Evolutionary conservation across 768 basidiomycete species (phyloP).

Genomic region (Myochromella boudieri): DNA sequence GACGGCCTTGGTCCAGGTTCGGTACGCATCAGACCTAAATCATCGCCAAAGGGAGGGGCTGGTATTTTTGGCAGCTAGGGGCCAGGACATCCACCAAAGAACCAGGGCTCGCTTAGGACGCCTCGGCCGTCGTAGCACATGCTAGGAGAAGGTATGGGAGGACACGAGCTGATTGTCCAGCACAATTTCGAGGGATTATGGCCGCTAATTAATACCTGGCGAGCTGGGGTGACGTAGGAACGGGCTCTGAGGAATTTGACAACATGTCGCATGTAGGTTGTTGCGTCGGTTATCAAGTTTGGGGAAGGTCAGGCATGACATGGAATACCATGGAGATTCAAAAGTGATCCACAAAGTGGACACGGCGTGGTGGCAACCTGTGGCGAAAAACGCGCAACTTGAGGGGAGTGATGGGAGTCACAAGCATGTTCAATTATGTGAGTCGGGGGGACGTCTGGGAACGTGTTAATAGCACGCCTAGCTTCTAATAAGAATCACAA

Average conservation of each 20-base stretch:
- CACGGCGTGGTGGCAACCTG: constrained; percentile 14
- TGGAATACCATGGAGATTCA: background rate
- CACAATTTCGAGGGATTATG: background rate
- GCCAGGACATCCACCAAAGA: background rate
- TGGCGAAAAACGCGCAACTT: constrained; percentile 21
- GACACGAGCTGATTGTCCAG: background rate
- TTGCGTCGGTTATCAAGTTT: background rate
- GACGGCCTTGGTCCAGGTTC: too few species aligned
- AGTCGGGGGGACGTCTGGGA: too few species aligned
- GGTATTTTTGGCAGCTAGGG: background rate
- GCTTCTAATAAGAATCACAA: background rate
- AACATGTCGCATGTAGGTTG: too few species aligned
- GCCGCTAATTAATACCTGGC: too few species aligned
- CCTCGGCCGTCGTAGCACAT: background rate
- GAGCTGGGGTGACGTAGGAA: too few species aligned
- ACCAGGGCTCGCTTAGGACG: background rate
- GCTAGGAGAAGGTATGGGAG: background rate
- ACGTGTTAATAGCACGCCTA: background rate
- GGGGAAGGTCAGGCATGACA: background rate
- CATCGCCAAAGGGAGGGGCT: too few species aligned
- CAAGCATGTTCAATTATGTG: too few species aligned
- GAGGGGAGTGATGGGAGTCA: constrained; percentile 10
- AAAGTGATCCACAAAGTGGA: background rate
- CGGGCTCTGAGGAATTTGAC: too few species aligned
- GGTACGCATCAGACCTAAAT: too few species aligned